Conservation (phyloP, 169 alveolate genomes). For the Cyclospora cayetanensis region DNA sequence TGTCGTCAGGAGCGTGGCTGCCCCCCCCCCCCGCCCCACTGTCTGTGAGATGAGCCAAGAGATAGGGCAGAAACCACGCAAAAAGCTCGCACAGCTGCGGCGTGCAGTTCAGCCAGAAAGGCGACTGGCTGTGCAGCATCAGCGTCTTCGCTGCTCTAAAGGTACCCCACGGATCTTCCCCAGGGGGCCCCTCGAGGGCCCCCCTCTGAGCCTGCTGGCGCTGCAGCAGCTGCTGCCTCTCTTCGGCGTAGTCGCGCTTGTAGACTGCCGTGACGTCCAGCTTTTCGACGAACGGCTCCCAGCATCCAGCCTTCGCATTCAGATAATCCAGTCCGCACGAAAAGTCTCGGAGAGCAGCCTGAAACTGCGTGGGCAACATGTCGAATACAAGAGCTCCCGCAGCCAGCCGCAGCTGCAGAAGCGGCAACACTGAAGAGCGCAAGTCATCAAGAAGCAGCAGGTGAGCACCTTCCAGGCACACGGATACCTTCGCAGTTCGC, state of each 20-base stretch:
- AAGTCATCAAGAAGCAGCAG: slow-evolving; percentile 83
- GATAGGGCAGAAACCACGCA: slow-evolving; percentile 83
- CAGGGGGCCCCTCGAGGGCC: slow-evolving; percentile 25
- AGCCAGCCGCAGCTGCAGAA: slow-evolving; percentile 80
- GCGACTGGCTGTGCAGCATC: slow-evolving; percentile 78
- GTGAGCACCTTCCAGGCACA: slow-evolving; percentile 79
- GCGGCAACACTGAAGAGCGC: slow-evolving; percentile 84
- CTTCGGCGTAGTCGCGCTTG: slow-evolving; percentile 61
- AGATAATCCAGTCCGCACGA: slow-evolving; percentile 43
- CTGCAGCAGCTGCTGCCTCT: slow-evolving; percentile 61
- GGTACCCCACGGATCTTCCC: slow-evolving; percentile 78
- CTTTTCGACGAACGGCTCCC: slow-evolving; percentile 71
- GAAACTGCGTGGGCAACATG: slow-evolving; percentile 39
- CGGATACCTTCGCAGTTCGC: slow-evolving; percentile 34
- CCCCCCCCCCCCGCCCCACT: slow-evolving; percentile 74
- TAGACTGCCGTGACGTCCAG: slow-evolving; percentile 55
- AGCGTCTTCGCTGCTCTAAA: slow-evolving; percentile 80
- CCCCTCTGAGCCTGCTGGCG: slow-evolving; percentile 65
- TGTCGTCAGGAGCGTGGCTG: background rate
- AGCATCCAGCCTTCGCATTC: slow-evolving; percentile 56
- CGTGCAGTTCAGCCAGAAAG: slow-evolving; percentile 84
- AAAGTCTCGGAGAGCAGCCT: slow-evolving; percentile 46
- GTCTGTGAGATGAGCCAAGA: slow-evolving; percentile 75
- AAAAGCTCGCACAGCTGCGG: slow-evolving; percentile 86
- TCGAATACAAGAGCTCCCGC: slow-evolving; percentile 70